These are phyloP conservation scores for Phytophthora ohioensis DNA, from an alignment of 352 stramenopile species.

Conservation along the genomic window DNA sequence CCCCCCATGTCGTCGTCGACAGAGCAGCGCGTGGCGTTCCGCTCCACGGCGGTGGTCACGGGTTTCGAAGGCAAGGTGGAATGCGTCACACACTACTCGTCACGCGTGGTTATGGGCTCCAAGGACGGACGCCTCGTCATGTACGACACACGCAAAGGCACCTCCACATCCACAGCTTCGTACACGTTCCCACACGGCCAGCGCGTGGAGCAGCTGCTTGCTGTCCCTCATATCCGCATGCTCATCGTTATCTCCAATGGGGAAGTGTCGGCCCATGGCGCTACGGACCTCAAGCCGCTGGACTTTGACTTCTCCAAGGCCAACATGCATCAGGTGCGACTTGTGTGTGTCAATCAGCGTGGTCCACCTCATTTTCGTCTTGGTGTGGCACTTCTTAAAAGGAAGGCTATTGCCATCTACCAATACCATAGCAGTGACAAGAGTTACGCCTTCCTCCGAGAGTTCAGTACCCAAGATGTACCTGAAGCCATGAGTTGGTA, in stretches of 20 bases:
- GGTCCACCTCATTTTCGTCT: conserved; percentile 87
- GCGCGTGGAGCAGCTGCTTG: conserved; percentile 81
- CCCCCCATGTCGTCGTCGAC: conserved; percentile 34
- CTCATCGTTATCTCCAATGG: conserved; percentile 85
- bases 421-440: conserved; percentile 87
- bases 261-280: conserved; percentile 73
- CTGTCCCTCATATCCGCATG: conserved; percentile 90
- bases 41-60: conserved; percentile 73
- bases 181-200: conserved; percentile 82
- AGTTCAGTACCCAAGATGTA: conserved; percentile 79
- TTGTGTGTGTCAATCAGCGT: conserved; percentile 87
- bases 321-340: conserved; percentile 74
- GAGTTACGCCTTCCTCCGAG: conserved; percentile 77
- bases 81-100: conserved; percentile 89
- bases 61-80: conserved; percentile 87
- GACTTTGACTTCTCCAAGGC: conserved; percentile 83
- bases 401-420: conserved; percentile 80
- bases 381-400: conserved; percentile 68
- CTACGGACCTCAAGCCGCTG: conserved; percentile 82
- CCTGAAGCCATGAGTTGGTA: conserved; percentile 89
- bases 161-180: conserved; percentile 58
- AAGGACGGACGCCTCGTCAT: conserved; percentile 84
- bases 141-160: conserved; percentile 89
- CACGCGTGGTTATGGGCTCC: conserved; percentile 85
- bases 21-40: conserved; percentile 74